These are phyloP conservation scores for Micromonas pusilla DNA, from an alignment of 139 green algal genomes.

Conservation along the genomic window DNA sequence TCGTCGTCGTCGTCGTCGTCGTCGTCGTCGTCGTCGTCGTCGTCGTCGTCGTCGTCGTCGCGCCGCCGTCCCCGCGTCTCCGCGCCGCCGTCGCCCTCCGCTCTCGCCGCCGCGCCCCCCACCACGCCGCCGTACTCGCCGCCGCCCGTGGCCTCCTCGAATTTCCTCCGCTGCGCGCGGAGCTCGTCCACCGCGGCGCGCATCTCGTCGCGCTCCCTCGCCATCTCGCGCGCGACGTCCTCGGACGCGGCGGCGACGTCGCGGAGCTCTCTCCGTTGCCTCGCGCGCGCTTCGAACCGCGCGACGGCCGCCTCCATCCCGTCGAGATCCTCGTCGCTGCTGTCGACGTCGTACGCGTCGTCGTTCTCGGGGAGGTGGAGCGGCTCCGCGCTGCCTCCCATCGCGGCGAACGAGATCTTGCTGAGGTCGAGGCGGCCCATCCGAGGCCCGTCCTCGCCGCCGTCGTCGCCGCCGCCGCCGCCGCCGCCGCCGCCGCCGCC, in stretches of 20 bases:
- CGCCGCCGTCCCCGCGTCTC: background rate
- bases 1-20: background rate
- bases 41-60: background rate
- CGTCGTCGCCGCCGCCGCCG: background rate
- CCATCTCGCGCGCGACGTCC: background rate
- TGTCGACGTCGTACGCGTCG: background rate
- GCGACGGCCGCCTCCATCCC: background rate
- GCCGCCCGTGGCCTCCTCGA: background rate
- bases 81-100: background rate
- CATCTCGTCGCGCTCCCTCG: background rate
- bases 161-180: background rate
- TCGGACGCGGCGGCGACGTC: background rate
- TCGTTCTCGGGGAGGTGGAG: background rate
- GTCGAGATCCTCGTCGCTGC: background rate
- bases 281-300: background rate
- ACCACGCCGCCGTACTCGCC: background rate
- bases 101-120: background rate
- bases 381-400: background rate
- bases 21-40: background rate
- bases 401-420: background rate
- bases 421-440: background rate
- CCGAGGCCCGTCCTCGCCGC: background rate
- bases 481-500: too few species aligned
- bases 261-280: background rate
- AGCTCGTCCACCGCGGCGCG: background rate